Conservation (phyloP, 257 asterid species). For the Solanum bulbocastanum region DNA sequence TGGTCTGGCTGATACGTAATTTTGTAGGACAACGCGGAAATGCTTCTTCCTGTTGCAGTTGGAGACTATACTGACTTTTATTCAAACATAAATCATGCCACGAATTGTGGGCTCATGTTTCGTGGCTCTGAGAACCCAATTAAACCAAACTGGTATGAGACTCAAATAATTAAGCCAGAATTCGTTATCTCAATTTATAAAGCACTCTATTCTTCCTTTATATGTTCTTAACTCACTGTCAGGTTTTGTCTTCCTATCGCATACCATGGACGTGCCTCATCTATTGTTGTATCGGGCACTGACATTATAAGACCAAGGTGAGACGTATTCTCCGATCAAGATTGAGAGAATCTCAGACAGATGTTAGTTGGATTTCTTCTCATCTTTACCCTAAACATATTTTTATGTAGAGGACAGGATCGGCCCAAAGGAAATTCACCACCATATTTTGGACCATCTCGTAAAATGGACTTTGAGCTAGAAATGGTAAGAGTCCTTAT, state of each 20-base stretch:
- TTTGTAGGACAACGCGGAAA: constrained; percentile 51
- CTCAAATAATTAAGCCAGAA: not conserved
- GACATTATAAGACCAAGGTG: constrained; percentile 86
- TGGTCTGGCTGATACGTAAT: not conserved
- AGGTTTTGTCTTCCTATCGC: constrained; percentile 97
- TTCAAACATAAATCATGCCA: constrained; percentile 79
- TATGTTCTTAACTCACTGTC: constrained; percentile 6
- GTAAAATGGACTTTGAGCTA: constrained; percentile 91
- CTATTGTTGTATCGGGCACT: constrained; percentile 87
- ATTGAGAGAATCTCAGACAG: not conserved
- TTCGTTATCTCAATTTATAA: not conserved
- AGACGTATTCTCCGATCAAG: not conserved
- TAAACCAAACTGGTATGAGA: constrained; percentile 65
- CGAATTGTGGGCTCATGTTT: constrained; percentile 77
- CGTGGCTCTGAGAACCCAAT: constrained; percentile 72
- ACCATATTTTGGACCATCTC: constrained; percentile 92
- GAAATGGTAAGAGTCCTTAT: constrained; percentile 61
- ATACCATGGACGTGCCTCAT: constrained; percentile 97
- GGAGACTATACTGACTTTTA: constrained; percentile 94
- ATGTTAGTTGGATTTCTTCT: not conserved
- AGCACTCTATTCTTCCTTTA: not conserved
- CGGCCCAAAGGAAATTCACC: constrained; percentile 47
- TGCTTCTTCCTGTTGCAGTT: constrained; percentile 80
- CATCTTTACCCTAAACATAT: not conserved
- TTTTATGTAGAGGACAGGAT: constrained; percentile 70